phyloP scores from a whole-genome alignment of 129 eudicot species.

The Kitagawia praeruptora region DNA sequence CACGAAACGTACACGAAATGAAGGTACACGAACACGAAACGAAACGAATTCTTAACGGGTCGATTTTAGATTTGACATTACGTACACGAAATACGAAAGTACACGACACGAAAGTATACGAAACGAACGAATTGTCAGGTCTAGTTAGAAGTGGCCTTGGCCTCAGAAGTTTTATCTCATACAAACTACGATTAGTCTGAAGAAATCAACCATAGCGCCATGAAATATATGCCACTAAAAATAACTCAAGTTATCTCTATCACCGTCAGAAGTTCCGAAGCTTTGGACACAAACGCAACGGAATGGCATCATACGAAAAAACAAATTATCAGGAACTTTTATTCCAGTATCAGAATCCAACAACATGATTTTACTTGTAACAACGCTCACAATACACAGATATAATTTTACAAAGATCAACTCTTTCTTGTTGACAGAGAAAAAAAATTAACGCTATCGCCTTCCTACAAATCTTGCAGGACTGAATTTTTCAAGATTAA shows the following conservation, averaged over 20 bases:
- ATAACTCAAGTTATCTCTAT: too few species aligned
- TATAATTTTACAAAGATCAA: not conserved
- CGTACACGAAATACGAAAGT: too few species aligned
- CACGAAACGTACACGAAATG: too few species aligned
- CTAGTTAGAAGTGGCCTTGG: too few species aligned
- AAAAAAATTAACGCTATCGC: not conserved
- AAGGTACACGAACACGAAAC: too few species aligned
- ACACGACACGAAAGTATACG: too few species aligned
- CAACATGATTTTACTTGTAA: not conserved
- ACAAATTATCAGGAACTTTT: not conserved
- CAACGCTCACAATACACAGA: not conserved
- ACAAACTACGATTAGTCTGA: not conserved
- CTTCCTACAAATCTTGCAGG: conserved; percentile 48
- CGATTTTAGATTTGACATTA: too few species aligned
- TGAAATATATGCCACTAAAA: not conserved
- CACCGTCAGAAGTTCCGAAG: not conserved
- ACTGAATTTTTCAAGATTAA: conserved; percentile 51
- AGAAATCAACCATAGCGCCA: too few species aligned
- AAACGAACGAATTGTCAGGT: too few species aligned
- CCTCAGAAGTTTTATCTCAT: too few species aligned
- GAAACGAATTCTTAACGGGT: too few species aligned
- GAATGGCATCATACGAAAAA: not conserved
- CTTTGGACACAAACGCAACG: not conserved
- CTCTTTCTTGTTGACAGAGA: not conserved
- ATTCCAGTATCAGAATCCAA: not conserved